phyloP scores from a whole-genome alignment of 2,329 filamentous ascomycete genomes.

The Fusarium floridanum region DNA sequence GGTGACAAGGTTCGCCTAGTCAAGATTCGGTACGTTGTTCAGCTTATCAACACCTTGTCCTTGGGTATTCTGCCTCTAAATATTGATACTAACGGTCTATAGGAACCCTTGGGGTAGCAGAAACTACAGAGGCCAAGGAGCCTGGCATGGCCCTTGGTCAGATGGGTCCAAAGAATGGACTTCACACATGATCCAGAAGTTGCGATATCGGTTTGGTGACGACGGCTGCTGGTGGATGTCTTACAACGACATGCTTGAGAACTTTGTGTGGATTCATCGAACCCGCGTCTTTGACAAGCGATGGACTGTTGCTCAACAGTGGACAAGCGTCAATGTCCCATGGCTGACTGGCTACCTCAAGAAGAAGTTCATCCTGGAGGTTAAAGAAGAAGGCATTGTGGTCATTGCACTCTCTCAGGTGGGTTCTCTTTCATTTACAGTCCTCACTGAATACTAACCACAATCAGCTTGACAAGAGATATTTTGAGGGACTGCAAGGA shows the following conservation, averaged over 20 bases:
- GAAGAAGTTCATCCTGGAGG: conserved; percentile 58
- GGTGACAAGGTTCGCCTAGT: conserved; percentile 57
- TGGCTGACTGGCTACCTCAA: conserved; percentile 61
- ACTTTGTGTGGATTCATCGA: conserved; percentile 59
- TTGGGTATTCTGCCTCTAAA: not conserved
- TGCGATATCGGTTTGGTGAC: conserved; percentile 76
- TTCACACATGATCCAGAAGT: conserved; percentile 75
- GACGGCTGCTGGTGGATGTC: conserved; percentile 69
- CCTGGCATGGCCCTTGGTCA: conserved; percentile 81
- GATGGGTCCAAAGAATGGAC: conserved; percentile 83
- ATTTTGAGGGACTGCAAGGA: conserved; percentile 60
- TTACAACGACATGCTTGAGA: conserved; percentile 59
- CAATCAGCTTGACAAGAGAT: conserved; percentile 58
- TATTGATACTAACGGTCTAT: conserved; percentile 22
- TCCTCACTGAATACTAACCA: conserved; percentile 12
- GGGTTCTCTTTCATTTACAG: not conserved
- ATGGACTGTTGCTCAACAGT: conserved; percentile 61
- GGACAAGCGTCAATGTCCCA: conserved; percentile 58
- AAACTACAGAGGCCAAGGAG: conserved; percentile 54
- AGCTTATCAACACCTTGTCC: not conserved
- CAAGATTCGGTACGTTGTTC: conserved; percentile 55
- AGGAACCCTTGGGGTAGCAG: conserved; percentile 80
- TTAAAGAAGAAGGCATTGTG: conserved; percentile 56
- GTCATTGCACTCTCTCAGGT: conserved; percentile 59
- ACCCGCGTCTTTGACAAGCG: conserved; percentile 61